Percentiles rank a stretch among this genome's conserved stretches.
These are phyloP conservation scores for Apium graveolens DNA, from an alignment of 129 eudicot species.

Conservation along the genomic window DNA sequence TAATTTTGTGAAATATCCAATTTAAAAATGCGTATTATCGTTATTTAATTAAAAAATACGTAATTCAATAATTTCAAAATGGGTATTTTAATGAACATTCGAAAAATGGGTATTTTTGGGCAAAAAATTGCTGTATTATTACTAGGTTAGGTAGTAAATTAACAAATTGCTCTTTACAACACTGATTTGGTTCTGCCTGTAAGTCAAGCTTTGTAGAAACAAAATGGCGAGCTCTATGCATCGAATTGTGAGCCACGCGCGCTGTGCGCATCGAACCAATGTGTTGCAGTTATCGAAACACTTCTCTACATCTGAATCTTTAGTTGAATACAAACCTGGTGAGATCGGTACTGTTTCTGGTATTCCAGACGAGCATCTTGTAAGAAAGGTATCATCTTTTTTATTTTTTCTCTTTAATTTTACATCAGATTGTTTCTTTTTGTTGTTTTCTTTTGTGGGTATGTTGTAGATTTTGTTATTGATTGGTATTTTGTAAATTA, in stretches of 20 bases:
- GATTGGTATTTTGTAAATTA: background rate
- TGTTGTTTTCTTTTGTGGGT: background rate
- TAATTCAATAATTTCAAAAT: too few species aligned
- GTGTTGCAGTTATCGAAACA: slow-evolving; percentile 15
- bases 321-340: slow-evolving; percentile 35
- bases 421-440: background rate
- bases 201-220: background rate
- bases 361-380: slow-evolving; percentile 55
- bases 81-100: too few species aligned
- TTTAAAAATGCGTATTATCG: too few species aligned
- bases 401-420: background rate
- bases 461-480: background rate
- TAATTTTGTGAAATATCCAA: too few species aligned
- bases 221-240: slow-evolving; percentile 41
- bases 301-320: slow-evolving; percentile 35
- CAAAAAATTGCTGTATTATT: too few species aligned
- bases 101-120: too few species aligned
- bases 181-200: background rate
- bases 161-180: too few species aligned
- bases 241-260: slow-evolving; percentile 17
- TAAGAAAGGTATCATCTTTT: slow-evolving; percentile 27
- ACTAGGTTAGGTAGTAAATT: background rate
- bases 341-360: slow-evolving; percentile 54
- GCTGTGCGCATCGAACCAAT: slow-evolving; percentile 12
- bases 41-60: too few species aligned